Evolutionary conservation across 805 yeast genomes (phyloP).

Genomic region (Saccharomyces paradoxus): DNA sequence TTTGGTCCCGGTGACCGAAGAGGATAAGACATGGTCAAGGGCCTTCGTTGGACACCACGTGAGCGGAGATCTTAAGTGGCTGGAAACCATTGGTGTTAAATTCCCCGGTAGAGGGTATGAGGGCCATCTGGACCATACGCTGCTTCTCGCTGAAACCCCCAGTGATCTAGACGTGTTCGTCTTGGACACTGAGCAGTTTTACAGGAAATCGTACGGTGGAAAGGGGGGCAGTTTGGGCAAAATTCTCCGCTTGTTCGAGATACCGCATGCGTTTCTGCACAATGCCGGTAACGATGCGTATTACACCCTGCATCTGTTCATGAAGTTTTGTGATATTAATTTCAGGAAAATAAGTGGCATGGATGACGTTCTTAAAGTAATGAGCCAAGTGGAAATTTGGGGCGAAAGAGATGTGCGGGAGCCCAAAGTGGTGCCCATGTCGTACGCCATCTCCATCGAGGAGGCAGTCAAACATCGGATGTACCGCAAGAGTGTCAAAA

Average conservation of each 20-base stretch:
- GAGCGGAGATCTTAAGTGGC: constrained; percentile 46
- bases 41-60: constrained; percentile 56
- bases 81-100: constrained; percentile 38
- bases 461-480: constrained; percentile 2
- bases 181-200: constrained; percentile 45
- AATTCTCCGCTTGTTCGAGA: constrained; percentile 37
- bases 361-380: constrained; percentile 19
- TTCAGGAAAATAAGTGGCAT: constrained; percentile 19
- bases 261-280: constrained; percentile 55
- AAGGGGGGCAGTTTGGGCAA: constrained; percentile 40
- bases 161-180: constrained; percentile 5
- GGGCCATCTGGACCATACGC: background rate
- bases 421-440: constrained; percentile 24
- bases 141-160: background rate
- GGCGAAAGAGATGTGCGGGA: constrained; percentile 17
- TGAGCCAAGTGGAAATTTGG: constrained; percentile 15
- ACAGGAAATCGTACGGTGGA: constrained; percentile 34
- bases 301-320: constrained; percentile 46
- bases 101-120: constrained; percentile 31
- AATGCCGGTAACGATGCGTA: constrained; percentile 70
- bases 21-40: constrained; percentile 22
- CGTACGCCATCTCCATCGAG: constrained; percentile 15
- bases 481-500: background rate
- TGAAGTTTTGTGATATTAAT: constrained; percentile 42
- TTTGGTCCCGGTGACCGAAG: constrained; percentile 26